These are phyloP conservation scores for Backusella luteola DNA, from an alignment of 192 early-diverging fungal genomes.

Conservation along the genomic window DNA sequence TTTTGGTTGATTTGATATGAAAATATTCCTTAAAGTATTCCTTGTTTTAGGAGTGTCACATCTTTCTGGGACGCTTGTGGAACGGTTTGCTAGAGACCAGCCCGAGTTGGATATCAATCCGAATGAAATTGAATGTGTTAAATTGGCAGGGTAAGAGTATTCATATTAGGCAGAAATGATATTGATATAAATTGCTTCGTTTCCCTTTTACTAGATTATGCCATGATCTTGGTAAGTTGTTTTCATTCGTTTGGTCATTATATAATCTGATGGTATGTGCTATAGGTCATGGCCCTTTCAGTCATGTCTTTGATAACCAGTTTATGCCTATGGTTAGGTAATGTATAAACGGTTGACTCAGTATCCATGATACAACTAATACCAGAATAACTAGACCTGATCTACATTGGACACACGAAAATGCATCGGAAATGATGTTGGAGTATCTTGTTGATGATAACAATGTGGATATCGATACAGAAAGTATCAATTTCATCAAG, in stretches of 20 bases:
- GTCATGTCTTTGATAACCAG: constrained; percentile 91
- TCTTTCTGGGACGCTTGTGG: constrained; percentile 73
- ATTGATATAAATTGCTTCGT: background rate
- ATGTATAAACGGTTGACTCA: background rate
- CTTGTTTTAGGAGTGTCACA: constrained; percentile 69
- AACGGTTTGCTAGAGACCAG: constrained; percentile 68
- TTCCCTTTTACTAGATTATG: constrained; percentile 51
- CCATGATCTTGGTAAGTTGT: constrained; percentile 78
- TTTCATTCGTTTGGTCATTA: background rate
- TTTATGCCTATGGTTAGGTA: constrained; percentile 72
- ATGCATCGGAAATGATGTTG: constrained; percentile 85
- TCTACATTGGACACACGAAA: constrained; percentile 68
- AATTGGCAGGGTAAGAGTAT: constrained; percentile 66
- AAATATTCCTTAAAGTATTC: constrained; percentile 2
- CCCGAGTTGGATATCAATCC: constrained; percentile 76
- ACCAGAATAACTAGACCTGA: constrained; percentile 32
- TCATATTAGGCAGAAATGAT: background rate
- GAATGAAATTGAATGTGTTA: constrained; percentile 82
- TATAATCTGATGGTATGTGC: background rate
- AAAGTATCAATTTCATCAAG: constrained; percentile 65
- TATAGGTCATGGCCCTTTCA: constrained; percentile 91
- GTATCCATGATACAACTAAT: background rate
- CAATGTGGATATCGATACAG: constrained; percentile 63
- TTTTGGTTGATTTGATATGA: background rate
- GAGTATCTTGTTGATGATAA: constrained; percentile 72